These are phyloP conservation scores for Backusella westeae DNA, from an alignment of 192 early-diverging fungal genomes.

Conservation along the genomic window DNA sequence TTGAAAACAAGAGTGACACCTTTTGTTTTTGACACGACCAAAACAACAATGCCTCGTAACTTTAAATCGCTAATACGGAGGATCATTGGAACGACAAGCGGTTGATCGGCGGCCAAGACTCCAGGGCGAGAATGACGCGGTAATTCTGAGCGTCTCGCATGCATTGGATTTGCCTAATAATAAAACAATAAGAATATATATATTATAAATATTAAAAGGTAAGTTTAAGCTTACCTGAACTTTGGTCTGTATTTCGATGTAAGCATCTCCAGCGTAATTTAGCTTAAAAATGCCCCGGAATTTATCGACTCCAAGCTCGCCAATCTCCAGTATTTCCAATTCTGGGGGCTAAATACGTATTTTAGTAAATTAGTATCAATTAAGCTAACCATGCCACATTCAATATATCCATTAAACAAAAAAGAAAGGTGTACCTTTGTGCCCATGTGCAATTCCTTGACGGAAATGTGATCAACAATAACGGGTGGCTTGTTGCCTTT, in stretches of 20 bases:
- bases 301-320: slow-evolving; percentile 90
- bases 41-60: slow-evolving; percentile 86
- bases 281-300: slow-evolving; percentile 97
- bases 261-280: slow-evolving; percentile 91
- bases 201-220: background rate
- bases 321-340: slow-evolving; percentile 96
- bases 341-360: slow-evolving; percentile 73
- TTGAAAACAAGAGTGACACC: slow-evolving; percentile 97
- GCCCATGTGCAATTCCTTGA: slow-evolving; percentile 95
- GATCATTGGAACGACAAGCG: slow-evolving; percentile 95
- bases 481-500: slow-evolving; percentile 91
- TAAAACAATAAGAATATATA: background rate
- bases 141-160: slow-evolving; percentile 50
- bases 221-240: slow-evolving; percentile 68
- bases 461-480: slow-evolving; percentile 88
- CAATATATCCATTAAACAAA: background rate
- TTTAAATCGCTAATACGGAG: slow-evolving; percentile 87
- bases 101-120: slow-evolving; percentile 87
- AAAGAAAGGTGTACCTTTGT: slow-evolving; percentile 55
- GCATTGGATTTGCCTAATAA: slow-evolving; percentile 75
- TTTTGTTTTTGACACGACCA: slow-evolving; percentile 91
- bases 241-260: slow-evolving; percentile 86
- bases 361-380: background rate
- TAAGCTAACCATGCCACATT: background rate
- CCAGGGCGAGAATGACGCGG: slow-evolving; percentile 63